Evolutionary conservation across 768 basidiomycete genomes (phyloP), one percentile per base, ranked within the genome.

Genomic region (Tricholoma sp.): DNA sequence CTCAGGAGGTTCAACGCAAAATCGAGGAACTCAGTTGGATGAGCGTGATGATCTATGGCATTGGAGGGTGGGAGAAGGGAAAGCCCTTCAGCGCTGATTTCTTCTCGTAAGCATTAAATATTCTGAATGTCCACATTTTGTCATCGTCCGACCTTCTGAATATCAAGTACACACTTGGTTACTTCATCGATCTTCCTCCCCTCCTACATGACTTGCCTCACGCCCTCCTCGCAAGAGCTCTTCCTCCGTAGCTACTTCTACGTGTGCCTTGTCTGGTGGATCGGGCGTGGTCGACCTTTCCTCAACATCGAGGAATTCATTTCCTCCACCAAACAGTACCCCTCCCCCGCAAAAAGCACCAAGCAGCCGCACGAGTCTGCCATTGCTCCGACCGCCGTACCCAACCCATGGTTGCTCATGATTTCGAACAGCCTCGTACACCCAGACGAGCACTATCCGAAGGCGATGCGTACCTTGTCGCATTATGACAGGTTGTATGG

Each of bases 181-280:
- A 24, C 32, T 8, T n/a, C 86, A 2, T 77, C 81, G 0, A 63
- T 86, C 17, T 87, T 89, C 73, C 64, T 87, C 15, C 74, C 81
- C 0, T 78, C 85, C 1, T 58, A 82, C 51, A 60, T 78, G 29
- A 71, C 74, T 1, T 64, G 61, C 39, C 66, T 82, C 39, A 66
- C 72, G 5, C 75, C 74, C 0, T 52, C 66, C 1, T 82, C 80
- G 1, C 76, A 82, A 54, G 72, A 72, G 6, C 69, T 79, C 17
- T 73, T 89, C 17, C 75, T 91, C 18, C 80, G 79, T 6, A 72
- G 78, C 0, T 86, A 86, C 70, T 78, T 90, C 63, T 70, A 79
- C 7, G 69, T 74, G 31, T 71, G 70, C 20, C 75, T 88, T 13
- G 72, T 67, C 1, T 80, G 79, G 77, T 87, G 80, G 72, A 66